Percentiles rank a stretch among this genome's conserved stretches.
Evolutionary conservation across 345 rosid species (phyloP).

Genomic region (Clarkia xantiana): DNA sequence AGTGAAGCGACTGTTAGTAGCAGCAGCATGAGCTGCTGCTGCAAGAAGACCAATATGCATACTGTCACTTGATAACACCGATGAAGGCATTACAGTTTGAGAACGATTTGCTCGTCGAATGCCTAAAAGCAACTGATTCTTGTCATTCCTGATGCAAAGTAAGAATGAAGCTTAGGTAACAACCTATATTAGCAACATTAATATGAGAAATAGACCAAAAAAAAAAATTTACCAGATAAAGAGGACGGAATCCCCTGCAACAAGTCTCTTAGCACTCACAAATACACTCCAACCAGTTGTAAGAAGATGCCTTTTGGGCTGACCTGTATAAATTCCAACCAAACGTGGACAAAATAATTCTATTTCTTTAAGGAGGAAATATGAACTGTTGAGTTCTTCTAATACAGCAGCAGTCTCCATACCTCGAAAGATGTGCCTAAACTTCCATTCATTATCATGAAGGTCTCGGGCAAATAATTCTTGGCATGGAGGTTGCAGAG

Average conservation of each 20-base stretch:
- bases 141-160: constrained; percentile 28
- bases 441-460: constrained; percentile 41
- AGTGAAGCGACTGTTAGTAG: constrained; percentile 34
- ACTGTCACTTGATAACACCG: constrained; percentile 38
- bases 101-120: constrained; percentile 34
- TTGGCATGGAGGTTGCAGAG: constrained; percentile 31
- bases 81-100: constrained; percentile 37
- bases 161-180: neutral
- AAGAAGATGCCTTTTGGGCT: constrained; percentile 45
- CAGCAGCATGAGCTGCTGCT: constrained; percentile 43
- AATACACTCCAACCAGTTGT: constrained; percentile 47
- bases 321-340: constrained; percentile 19
- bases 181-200: neutral
- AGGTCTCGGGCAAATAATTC: constrained; percentile 39
- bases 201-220: neutral
- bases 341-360: neutral
- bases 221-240: constrained; percentile 24
- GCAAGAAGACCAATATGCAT: constrained; percentile 48
- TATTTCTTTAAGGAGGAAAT: neutral
- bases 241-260: constrained; percentile 42
- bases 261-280: constrained; percentile 41
- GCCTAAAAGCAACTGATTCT: constrained; percentile 33
- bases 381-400: neutral
- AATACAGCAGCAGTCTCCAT: neutral
- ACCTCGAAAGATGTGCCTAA: constrained; percentile 40